Base-by-base conservation (phyloP, 257 asterid species). In the Solanum dulcamara region DNA sequence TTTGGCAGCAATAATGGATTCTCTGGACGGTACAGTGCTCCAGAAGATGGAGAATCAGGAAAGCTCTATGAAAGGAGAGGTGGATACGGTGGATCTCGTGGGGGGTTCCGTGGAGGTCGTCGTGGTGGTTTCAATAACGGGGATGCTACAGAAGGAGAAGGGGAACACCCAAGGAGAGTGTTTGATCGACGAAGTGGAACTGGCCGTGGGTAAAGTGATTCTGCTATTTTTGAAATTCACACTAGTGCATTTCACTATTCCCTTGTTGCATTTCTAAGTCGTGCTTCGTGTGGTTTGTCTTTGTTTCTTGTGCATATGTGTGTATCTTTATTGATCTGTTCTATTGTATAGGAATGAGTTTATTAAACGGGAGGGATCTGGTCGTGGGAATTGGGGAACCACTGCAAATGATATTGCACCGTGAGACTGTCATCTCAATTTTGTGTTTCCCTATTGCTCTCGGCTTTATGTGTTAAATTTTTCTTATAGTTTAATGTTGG, bases 341-440 rank as follows among this genome's bases (percentile, higher is more conserved):
- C 28, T 20, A 24, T 42, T 82, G 22, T 81, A 46, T 68, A 93
- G 97, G 53, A 86, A 42, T 87, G 95, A 88, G 59, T 24, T 3
- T 79, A 4, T 89, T 68, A 94, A 93, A 72, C 98, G 98, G 18
- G 97, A 94, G 59, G 97, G 98, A 40, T 33, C 93, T 85, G 97
- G 98, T 48, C 93, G 93, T 64, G 93, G 93, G 46, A 94, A 93
- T 80, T 94, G 98, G 97, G 98, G 95, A 74, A 86, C 92, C 3
- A 86, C 91, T 7, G 42, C 88, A 12, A 97, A 94, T 86, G 97
- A 90, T 81, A 67, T 90, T 86, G 86, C 81, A 26, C 89, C 85
- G 97, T 94, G 90, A 92, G 92, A 14, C 53, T 9, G 26, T 46
- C 53, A 59, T 42, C 13, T 40, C 32, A 35, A 11, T 26, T 72